phyloP scores from a whole-genome alignment of 73 alveolate genomes.

The Uronychia binucleata region DNA sequence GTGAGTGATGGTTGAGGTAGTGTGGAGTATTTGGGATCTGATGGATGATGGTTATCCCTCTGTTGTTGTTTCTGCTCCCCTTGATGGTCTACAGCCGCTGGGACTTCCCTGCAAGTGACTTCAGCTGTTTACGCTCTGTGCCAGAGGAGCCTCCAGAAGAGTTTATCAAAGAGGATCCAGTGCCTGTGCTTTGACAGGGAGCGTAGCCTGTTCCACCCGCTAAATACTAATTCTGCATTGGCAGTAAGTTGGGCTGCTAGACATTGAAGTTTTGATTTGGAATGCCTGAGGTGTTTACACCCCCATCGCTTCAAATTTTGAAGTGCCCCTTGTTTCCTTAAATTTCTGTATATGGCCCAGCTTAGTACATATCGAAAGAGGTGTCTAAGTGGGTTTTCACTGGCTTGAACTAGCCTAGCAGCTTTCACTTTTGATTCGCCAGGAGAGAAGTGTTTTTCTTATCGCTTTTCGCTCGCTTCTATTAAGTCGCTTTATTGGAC shows the following conservation, averaged over 20 bases:
- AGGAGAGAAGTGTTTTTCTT: background rate
- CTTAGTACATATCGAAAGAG: background rate
- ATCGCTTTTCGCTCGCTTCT: background rate
- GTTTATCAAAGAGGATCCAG: too few species aligned
- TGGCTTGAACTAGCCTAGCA: background rate
- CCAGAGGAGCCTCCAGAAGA: too few species aligned
- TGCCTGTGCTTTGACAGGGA: too few species aligned
- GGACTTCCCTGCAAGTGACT: background rate
- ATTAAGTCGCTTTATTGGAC: background rate
- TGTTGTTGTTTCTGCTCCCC: background rate
- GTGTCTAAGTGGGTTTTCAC: background rate
- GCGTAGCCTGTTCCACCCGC: too few species aligned
- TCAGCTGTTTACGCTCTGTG: background rate
- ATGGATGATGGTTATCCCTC: background rate
- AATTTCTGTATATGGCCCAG: too few species aligned
- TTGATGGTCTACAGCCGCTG: background rate
- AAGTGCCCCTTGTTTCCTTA: too few species aligned
- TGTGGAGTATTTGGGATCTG: background rate
- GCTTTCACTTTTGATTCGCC: background rate
- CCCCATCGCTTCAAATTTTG: too few species aligned
- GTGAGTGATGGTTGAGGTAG: too few species aligned
- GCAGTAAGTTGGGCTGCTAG: too few species aligned
- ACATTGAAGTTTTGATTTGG: too few species aligned
- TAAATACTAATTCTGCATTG: too few species aligned
- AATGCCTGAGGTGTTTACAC: too few species aligned